Evolutionary conservation across 2,329 filamentous ascomycete genomes (phyloP), one percentile per base, ranked within the genome.

Genomic region (Fusarium sp.): DNA sequence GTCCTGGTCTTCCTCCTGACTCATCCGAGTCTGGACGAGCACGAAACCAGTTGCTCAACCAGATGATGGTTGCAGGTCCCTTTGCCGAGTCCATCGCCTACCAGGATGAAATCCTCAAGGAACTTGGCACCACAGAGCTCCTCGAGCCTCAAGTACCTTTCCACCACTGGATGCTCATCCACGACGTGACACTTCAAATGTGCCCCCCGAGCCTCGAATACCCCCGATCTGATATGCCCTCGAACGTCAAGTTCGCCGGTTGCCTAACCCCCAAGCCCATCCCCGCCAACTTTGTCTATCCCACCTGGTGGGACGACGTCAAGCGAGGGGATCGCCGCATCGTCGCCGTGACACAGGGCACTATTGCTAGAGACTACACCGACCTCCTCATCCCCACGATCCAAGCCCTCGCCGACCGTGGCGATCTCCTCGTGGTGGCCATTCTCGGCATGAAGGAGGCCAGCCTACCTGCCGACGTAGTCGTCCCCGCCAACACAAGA

Each of bases 301-400:
- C 88, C 0, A 31, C 74, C 8, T 89, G 86, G 84, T 89, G 86
- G 86, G 83, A 85, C 6, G 79, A 89, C 18, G 74, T 81, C 11
- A 76, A 72, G 24, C 71, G 52, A 56, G 77, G 73, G 1, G 71
- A 82, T 22, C 85, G 84, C 65, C 83, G 82, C 60, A 71, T 89
- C 27, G 78, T 89, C 6, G 80, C 84, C 22, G 86, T 88, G 7
- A 82, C 83, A 1, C 87, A 88, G 72, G 87, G 87, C 6, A 89
- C 87, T 4, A 73, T 86, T 4, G 82, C 81, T 10, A 72, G 75
- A 22, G 77, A 85, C 22, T 84, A 83, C 65, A 73, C 74, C 9
- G 80, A 87, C 31, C 81, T 89, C 4, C 73, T 88, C 16, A 70
- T 86, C 2, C 87, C 88, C 1, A 83, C 86, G 0, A 79, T 89